A percentile compares a stretch with the other conserved stretches of the same genome.
These are phyloP conservation scores for Bonia amplexicaulis DNA, from an alignment of 176 grass and related monocot species.

Conservation along the genomic window DNA sequence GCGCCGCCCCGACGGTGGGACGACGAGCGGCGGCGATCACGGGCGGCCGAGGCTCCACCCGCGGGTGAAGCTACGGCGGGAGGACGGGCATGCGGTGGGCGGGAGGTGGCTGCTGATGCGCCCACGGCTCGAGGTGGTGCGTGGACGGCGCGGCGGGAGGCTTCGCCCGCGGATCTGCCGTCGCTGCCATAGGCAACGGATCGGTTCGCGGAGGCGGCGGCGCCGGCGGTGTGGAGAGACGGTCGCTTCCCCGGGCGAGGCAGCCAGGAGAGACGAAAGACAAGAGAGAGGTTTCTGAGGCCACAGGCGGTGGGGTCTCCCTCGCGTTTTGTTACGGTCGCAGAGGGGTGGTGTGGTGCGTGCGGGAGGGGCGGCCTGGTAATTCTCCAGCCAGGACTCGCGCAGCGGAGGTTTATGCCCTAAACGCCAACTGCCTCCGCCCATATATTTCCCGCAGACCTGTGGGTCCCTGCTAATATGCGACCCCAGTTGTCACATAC, in stretches of 20 bases:
- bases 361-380: slow-evolving; percentile 19
- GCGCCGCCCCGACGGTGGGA: not conserved
- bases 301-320: slow-evolving; percentile 21
- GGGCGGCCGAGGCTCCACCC: not conserved
- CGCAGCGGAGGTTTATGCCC: not conserved
- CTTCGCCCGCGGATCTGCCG: slow-evolving; percentile 59
- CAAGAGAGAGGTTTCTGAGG: slow-evolving; percentile 21
- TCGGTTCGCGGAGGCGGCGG: not conserved
- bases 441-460: not conserved
- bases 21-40: slow-evolving; percentile 20
- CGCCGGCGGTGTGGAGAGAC: not conserved
- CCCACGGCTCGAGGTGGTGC: slow-evolving; percentile 47
- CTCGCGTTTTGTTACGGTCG: slow-evolving; percentile 43
- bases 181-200: slow-evolving; percentile 41
- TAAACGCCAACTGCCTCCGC: not conserved
- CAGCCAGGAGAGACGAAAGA: not conserved
- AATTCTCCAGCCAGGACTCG: slow-evolving; percentile 1
- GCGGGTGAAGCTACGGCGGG: not conserved
- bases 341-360: not conserved
- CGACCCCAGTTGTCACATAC: not conserved
- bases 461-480: rapidly evolving
- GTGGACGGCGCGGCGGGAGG: slow-evolving; percentile 19
- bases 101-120: slow-evolving; percentile 31
- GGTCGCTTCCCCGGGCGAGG: slow-evolving; percentile 4
- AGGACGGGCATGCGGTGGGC: not conserved